A percentile compares a stretch with the other conserved stretches of the same genome.
Conservation (phyloP, 176 grass and related monocot genomes). For the Oryza meridionalis region DNA sequence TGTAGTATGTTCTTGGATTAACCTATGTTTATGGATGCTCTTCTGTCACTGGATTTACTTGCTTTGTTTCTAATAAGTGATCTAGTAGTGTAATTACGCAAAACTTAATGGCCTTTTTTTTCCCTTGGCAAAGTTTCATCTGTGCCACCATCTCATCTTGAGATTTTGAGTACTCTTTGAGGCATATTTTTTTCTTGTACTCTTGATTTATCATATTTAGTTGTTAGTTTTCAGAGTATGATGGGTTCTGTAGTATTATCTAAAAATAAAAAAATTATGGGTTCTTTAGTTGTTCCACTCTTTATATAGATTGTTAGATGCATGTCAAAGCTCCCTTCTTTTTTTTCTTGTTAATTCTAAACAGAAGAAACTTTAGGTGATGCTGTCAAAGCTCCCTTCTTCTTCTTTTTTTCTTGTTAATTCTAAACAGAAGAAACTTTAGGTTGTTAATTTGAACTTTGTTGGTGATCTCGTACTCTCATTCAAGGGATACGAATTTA, state of each 20-base stretch:
- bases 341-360: background rate
- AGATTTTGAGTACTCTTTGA: background rate
- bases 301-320: background rate
- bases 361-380: background rate
- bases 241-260: background rate
- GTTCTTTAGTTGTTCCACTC: background rate
- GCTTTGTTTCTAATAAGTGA: background rate
- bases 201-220: background rate
- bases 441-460: background rate
- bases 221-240: background rate
- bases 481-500: background rate
- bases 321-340: background rate
- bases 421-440: background rate
- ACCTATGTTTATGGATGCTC: background rate
- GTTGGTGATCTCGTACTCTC: background rate
- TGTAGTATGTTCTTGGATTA: background rate
- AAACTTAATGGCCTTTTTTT: background rate
- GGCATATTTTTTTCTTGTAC: background rate
- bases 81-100: background rate
- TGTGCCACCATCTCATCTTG: background rate
- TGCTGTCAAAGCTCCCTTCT: background rate
- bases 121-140: background rate
- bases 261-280: background rate
- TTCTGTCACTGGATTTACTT: background rate
- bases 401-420: background rate